Base-by-base conservation (phyloP, 192 early-diverging fungal genomes). In the Geosiphon pyriformis region DNA sequence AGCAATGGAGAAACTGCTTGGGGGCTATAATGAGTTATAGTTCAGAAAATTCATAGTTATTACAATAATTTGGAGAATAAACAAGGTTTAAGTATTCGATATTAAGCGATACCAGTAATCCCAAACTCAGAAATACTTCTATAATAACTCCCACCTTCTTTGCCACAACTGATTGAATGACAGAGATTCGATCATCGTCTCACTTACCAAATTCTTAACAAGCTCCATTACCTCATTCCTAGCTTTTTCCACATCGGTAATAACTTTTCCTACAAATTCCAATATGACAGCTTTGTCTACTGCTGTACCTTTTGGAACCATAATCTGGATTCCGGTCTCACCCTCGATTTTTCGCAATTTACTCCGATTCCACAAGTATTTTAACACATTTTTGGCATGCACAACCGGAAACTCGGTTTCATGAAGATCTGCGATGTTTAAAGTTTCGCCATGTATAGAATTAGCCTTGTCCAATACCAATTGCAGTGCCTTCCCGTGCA, bases 381-480 rank as follows among this genome's bases (percentile, higher is more conserved):
- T 86, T 59, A 90, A 70, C 42, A 90, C 85, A 23, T 89, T 80
- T 34, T 76, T 79, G 1, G 82, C 83, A 60, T 92, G 85, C 35
- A 84, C 71, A 32, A 74, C 52, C 18, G 83, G 78, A 50, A 75
- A 61, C 15, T 83, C 74, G 46, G 73, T 61, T 25, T 81, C 77
- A 66, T 92, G 78, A 53, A 86, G 59, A 2, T 70, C 42, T 23
- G 76, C 63, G 22, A 93, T 78, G 73, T 94, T 88, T 30, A 96
- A 74, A 1, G 81, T 78, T 49, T 89, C 87, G 23, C 96, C 80
- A 20, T 80, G 70, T 37, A 85, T 78, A 25, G 93, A 82, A 76
- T 86, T 89, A 22, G 94, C 85, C 76, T 91, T 92, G 58, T 90
- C 87, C 73, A 93, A 80, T 11, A 94, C 90, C 59, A 91, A 60